Percentiles rank a stretch among this genome's conserved stretches.
These are phyloP conservation scores for Alloascoidea africana DNA, from an alignment of 805 yeast species.

Conservation along the genomic window DNA sequence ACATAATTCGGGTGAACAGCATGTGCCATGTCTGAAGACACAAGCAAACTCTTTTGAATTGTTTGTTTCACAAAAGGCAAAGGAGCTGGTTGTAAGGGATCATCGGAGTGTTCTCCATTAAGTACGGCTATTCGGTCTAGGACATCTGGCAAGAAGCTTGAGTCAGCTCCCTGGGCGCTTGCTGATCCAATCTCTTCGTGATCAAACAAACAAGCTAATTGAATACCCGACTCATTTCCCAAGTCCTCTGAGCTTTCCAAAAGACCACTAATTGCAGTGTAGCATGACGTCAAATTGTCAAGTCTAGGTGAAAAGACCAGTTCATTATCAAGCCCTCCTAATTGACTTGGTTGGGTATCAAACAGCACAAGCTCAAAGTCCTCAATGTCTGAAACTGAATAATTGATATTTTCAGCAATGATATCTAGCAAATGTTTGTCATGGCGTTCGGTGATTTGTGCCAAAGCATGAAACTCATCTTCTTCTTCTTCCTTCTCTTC, in stretches of 20 bases:
- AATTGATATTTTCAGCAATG: conserved; percentile 50
- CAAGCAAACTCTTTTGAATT: conserved; percentile 65
- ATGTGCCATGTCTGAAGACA: conserved; percentile 95
- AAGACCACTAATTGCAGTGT: conserved; percentile 59
- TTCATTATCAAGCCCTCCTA: conserved; percentile 87
- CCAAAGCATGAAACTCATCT: conserved; percentile 49
- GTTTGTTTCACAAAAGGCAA: conserved; percentile 31
- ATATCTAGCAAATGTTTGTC: conserved; percentile 52
- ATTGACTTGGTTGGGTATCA: conserved; percentile 68
- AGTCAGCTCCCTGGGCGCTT: conserved; percentile 94
- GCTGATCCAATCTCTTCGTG: conserved; percentile 94
- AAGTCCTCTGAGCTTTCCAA: conserved; percentile 29
- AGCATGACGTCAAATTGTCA: conserved; percentile 84
- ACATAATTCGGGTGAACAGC: conserved; percentile 91
- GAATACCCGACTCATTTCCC: conserved; percentile 38
- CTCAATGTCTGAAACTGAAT: conserved; percentile 43
- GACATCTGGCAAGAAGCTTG: conserved; percentile 74
- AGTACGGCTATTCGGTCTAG: conserved; percentile 48
- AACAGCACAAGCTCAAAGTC: conserved; percentile 81
- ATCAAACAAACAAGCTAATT: conserved; percentile 73
- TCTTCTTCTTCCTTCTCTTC: conserved; percentile 15
- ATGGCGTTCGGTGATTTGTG: conserved; percentile 59
- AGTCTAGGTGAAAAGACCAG: conserved; percentile 84
- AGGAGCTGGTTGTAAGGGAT: conserved; percentile 1
- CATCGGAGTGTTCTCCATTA: conserved; percentile 9